These are phyloP conservation scores for Blakeslea trispora DNA, from an alignment of 371 early-diverging fungal species.

Conservation along the genomic window DNA sequence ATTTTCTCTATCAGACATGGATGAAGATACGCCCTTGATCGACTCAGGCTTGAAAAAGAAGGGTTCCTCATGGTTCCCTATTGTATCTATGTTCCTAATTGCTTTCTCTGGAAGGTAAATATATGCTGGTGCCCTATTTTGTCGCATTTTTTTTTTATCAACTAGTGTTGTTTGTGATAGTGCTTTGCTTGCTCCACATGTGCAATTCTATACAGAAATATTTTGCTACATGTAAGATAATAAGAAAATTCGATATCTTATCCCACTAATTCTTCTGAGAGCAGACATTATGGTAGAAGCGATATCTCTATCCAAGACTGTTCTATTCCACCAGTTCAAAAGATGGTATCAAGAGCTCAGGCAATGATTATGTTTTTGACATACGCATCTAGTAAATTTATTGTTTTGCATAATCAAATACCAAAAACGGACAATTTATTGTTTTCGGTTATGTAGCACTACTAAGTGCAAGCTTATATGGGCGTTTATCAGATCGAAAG, in stretches of 20 bases:
- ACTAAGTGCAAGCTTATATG: slow-evolving; percentile 38
- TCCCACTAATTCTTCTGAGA: background rate
- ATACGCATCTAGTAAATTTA: slow-evolving; percentile 30
- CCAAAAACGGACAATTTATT: background rate
- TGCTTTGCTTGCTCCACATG: slow-evolving; percentile 34
- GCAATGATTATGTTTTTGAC: slow-evolving; percentile 37
- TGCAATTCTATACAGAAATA: slow-evolving; percentile 42
- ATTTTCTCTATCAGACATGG: background rate
- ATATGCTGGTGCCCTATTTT: too few relatives aligned
- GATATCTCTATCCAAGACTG: slow-evolving; percentile 33
- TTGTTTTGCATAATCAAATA: background rate
- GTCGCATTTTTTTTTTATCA: background rate
- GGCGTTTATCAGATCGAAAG: slow-evolving; percentile 40
- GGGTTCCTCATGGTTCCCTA: slow-evolving; percentile 35
- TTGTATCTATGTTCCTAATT: slow-evolving; percentile 20
- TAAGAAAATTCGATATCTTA: background rate
- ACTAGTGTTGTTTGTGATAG: slow-evolving; percentile 13
- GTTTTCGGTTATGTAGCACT: slow-evolving; percentile 26
- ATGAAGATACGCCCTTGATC: slow-evolving; percentile 5
- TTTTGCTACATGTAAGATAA: slow-evolving; percentile 34
- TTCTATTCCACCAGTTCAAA: slow-evolving; percentile 43
- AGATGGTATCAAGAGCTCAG: slow-evolving; percentile 35
- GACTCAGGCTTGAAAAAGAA: background rate
- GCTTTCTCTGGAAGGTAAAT: slow-evolving; percentile 30
- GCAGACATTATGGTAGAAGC: slow-evolving; percentile 28